Evolutionary conservation across 2,329 filamentous ascomycete species (phyloP), one percentile per base, ranked within the genome.

Genomic region (Fusarium illudens): DNA sequence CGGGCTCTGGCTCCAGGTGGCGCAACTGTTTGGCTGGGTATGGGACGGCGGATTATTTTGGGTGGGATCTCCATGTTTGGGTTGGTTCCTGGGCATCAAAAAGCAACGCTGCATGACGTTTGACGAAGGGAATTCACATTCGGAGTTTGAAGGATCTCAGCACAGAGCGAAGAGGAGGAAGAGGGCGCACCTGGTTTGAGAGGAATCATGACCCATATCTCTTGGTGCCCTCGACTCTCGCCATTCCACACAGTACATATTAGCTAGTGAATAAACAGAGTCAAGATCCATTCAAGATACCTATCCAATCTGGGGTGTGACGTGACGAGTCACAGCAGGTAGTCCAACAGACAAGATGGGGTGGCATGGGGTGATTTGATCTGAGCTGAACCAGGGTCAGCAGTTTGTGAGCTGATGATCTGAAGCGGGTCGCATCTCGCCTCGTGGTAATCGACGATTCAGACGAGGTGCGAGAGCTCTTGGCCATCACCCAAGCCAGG

Each of bases 91-190:
- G 54, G 62, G 50, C 29, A 64, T 53, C 39, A 59, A 73, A 70
- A 73, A 71, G 71, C 53, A 67, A 73, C 60, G 67, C 52, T 64
- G 62, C 51, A 73, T 68, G 70, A 73, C 52, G 49, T 65, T 68
- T 71, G 33, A 71, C 46, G 71, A 73, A 59, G 57, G 65, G 62
- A 68, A 60, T 67, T 69, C 62, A 60, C 57, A 62, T 49, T 49
- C 39, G 62, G 67, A 70, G 71, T 73, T 46, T 73, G 61, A 65
- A 66, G 42, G 59, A 67, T 65, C 59, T 52, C 36, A 55, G 42
- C 46, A 60, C 62, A 49, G 25, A 53, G 42, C 50, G 25, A 46
- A 30, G 50, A 46, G 59, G 51, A 51, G 57, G 48, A 63, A 37
- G 60, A 59, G 57, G 56, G 29, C n/a, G 49, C 48, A 50, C n/a